A percentile compares a stretch with the other conserved stretches of the same genome.
Conservation (phyloP, 208 protist species). For the Balamuthia mandrillaris region DNA sequence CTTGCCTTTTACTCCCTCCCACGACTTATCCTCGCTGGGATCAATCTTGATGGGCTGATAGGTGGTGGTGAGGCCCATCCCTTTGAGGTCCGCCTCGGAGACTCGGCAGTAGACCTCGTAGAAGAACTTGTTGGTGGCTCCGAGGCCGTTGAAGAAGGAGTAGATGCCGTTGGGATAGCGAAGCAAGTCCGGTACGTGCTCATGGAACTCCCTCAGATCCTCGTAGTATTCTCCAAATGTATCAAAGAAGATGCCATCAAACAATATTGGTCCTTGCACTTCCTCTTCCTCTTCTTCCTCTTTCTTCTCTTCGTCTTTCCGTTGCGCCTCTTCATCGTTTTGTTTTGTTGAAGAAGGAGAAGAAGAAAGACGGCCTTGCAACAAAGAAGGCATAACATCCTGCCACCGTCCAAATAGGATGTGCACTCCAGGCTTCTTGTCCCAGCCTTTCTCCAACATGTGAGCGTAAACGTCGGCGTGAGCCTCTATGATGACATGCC, state of each 20-base stretch:
- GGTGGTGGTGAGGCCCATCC: neutral
- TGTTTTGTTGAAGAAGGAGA: too few relatives aligned
- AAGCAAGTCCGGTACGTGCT: conserved; percentile 36
- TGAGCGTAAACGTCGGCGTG: conserved; percentile 19
- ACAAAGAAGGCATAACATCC: neutral
- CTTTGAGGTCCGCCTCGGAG: neutral
- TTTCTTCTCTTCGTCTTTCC: too few relatives aligned
- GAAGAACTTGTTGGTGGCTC: conserved; percentile 37
- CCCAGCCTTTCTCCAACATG: neutral
- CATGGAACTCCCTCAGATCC: conserved; percentile 39
- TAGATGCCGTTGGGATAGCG: neutral
- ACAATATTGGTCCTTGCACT: neutral
- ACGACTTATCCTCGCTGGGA: neutral
- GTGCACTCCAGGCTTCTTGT: neutral
- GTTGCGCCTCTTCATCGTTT: too few relatives aligned
- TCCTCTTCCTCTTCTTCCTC: conserved; percentile 41
- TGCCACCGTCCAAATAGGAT: conserved; percentile 25
- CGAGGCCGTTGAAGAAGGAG: conserved; percentile 44
- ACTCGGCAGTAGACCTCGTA: conserved; percentile 16
- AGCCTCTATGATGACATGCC: conserved; percentile 50
- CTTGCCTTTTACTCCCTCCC: conserved; percentile 2
- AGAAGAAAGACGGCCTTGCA: neutral
- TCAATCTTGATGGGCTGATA: neutral
- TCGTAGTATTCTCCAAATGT: conserved; percentile 36
- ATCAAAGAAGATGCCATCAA: conserved; percentile 48